These are phyloP conservation scores for Aspergillus bertholletiae DNA, from an alignment of 495 filamentous ascomycete species.

Conservation along the genomic window DNA sequence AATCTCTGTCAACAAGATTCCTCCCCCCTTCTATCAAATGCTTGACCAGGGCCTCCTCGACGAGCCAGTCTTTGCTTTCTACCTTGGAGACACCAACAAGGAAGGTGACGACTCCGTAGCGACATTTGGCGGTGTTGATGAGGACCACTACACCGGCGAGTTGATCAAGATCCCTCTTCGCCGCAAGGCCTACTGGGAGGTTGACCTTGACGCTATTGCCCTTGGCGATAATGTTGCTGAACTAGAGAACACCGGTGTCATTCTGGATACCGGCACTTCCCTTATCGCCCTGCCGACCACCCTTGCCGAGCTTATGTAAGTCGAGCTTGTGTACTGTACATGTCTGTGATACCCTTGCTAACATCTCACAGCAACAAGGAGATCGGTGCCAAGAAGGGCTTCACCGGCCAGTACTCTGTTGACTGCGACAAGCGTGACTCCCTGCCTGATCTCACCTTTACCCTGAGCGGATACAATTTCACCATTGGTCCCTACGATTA, in stretches of 20 bases:
- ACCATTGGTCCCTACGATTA: constrained; percentile 87
- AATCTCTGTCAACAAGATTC: constrained; percentile 92
- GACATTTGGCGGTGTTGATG: constrained; percentile 87
- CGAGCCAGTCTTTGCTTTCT: constrained; percentile 94
- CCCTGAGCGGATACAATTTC: constrained; percentile 84
- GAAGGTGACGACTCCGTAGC: constrained; percentile 79
- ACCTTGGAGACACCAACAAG: constrained; percentile 73
- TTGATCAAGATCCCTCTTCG: constrained; percentile 89
- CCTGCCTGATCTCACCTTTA: constrained; percentile 87
- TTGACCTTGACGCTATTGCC: constrained; percentile 86
- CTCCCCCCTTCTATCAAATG: constrained; percentile 96
- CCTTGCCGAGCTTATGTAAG: constrained; percentile 86
- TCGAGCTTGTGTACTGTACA: constrained; percentile 4
- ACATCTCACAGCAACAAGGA: constrained; percentile 67
- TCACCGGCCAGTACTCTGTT: constrained; percentile 89
- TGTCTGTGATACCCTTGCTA: constrained; percentile 15
- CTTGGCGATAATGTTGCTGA: constrained; percentile 82
- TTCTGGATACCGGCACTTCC: constrained; percentile 98
- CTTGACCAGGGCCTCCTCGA: constrained; percentile 84
- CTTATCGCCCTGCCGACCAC: constrained; percentile 91
- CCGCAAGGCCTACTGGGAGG: constrained; percentile 99
- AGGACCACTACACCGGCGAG: constrained; percentile 83
- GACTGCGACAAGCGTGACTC: constrained; percentile 81
- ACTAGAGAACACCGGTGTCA: constrained; percentile 89
- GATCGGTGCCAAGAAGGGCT: constrained; percentile 96